phyloP scores from a whole-genome alignment of 208 protist genomes.

The Leishmania martiniquensis region DNA sequence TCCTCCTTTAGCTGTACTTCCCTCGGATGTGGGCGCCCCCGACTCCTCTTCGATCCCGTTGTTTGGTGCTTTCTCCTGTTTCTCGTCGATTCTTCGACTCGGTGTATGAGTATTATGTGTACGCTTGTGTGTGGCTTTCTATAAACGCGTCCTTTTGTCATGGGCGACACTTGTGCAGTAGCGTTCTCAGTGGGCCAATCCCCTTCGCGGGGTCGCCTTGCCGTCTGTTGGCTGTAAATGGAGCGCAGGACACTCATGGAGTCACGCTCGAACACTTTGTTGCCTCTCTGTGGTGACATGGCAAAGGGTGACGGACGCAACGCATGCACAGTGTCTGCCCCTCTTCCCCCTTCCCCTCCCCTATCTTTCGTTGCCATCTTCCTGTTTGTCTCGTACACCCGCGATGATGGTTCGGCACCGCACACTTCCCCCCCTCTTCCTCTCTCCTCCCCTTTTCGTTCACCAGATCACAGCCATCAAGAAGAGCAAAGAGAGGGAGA shows the following conservation, averaged over 20 bases:
- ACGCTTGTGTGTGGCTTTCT: not conserved
- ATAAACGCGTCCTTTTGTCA: too few species aligned
- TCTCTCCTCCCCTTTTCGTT: not conserved
- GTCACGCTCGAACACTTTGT: not conserved
- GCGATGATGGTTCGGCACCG: not conserved
- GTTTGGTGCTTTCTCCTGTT: not conserved
- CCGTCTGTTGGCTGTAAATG: not conserved
- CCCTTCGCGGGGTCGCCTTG: not conserved
- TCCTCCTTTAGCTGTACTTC: too few species aligned
- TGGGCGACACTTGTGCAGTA: not conserved
- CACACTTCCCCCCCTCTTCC: not conserved
- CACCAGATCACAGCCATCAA: too few species aligned
- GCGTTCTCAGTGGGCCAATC: not conserved
- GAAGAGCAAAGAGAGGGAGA: too few species aligned
- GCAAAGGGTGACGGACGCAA: too few species aligned
- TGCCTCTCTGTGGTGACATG: not conserved
- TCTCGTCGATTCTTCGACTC: not conserved
- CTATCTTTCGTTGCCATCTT: not conserved
- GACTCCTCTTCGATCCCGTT: not conserved
- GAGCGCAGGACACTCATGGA: not conserved
- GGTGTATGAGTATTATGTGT: not conserved
- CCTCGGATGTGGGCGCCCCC: too few species aligned
- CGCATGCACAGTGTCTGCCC: not conserved
- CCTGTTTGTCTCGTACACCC: not conserved
- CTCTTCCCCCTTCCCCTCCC: not conserved